Evolutionary conservation across 169 alveolate species (phyloP).

Genomic region (Babesia divergens): DNA sequence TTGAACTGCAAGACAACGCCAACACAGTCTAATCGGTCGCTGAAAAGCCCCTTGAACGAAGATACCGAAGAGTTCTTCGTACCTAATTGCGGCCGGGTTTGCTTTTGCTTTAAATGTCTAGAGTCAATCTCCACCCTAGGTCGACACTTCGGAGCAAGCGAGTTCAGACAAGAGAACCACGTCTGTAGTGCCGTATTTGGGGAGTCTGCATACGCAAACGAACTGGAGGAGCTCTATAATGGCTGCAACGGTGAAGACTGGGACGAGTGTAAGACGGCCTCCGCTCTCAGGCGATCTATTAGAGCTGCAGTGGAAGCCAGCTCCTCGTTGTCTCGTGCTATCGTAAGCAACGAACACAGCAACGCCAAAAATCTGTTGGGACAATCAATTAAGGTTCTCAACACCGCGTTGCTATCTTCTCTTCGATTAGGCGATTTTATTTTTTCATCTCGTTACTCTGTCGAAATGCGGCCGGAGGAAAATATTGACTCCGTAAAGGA

Average conservation of each 20-base stretch:
- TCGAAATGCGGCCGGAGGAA: conserved; percentile 13
- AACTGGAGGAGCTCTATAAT: conserved; percentile 11
- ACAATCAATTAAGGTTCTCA: conserved; percentile 30
- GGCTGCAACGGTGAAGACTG: conserved; percentile 25
- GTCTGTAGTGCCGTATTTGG: conserved; percentile 16
- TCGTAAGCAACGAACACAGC: neutral
- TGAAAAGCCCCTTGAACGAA: neutral
- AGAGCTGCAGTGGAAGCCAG: conserved; percentile 51
- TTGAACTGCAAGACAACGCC: conserved; percentile 29
- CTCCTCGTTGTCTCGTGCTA: conserved; percentile 20
- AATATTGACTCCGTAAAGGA: conserved; percentile 13
- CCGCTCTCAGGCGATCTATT: conserved; percentile 48
- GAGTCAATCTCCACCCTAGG: conserved; percentile 19
- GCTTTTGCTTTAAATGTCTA: conserved; percentile 20
- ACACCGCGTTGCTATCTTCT: conserved; percentile 54
- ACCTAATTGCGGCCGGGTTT: neutral
- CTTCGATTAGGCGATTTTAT: conserved; percentile 47
- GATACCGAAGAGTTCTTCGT: neutral
- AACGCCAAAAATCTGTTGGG: conserved; percentile 11
- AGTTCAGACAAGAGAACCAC: conserved; percentile 15
- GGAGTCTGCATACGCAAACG: neutral
- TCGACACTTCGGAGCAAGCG: conserved; percentile 4
- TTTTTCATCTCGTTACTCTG: neutral
- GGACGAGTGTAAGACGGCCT: conserved; percentile 29
- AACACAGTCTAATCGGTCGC: conserved; percentile 9